A percentile compares a stretch with the other conserved stretches of the same genome.
Conservation (phyloP, 148 eudicot genomes). For the Cornus kousa region DNA sequence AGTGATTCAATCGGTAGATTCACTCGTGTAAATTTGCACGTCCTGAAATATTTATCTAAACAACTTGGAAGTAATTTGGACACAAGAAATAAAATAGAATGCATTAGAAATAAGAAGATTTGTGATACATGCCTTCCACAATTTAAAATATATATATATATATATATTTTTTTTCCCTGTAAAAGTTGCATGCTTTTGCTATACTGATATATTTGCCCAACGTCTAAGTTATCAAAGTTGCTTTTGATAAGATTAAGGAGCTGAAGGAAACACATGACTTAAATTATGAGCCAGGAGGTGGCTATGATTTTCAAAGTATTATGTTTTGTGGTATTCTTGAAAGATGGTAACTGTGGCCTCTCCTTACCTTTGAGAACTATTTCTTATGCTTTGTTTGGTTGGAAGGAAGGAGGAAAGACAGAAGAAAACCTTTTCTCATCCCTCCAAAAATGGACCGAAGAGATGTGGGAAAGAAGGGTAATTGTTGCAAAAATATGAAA, state of each 20-base stretch:
- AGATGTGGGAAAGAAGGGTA: too few relatives aligned
- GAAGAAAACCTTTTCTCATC: too few relatives aligned
- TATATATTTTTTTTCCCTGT: not conserved
- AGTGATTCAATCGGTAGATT: not conserved
- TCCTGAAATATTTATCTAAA: not conserved
- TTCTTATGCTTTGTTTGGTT: too few relatives aligned
- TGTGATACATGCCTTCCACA: not conserved
- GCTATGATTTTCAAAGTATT: not conserved
- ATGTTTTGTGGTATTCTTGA: not conserved
- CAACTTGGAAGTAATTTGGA: not conserved
- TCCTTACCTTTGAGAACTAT: not conserved
- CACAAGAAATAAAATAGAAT: not conserved
- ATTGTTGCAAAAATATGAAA: too few relatives aligned
- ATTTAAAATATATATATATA: too few relatives aligned
- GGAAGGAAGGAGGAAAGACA: too few relatives aligned
- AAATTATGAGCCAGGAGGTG: not conserved
- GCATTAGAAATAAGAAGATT: not conserved
- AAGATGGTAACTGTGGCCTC: not conserved
- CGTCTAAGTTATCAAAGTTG: not conserved
- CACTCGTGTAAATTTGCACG: not conserved
- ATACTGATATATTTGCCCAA: not conserved
- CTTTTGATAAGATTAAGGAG: not conserved
- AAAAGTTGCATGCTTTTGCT: not conserved
- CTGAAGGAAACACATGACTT: not conserved
- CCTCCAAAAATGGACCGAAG: too few relatives aligned